These are phyloP conservation scores for Ceratopteris richardii DNA, from an alignment of 75 land plant species.

Conservation along the genomic window DNA sequence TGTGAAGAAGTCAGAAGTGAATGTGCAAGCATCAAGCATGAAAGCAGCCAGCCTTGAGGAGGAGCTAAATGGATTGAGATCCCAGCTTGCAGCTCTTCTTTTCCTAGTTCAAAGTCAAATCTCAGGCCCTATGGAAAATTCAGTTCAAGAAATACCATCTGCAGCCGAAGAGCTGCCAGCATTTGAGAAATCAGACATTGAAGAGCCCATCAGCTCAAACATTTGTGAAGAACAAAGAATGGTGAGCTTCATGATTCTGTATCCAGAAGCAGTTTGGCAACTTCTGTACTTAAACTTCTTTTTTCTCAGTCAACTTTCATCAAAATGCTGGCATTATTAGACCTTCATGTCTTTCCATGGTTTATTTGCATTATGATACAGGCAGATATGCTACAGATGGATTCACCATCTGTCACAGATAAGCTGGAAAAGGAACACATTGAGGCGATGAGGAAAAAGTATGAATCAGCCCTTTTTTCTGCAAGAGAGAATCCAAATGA, in stretches of 20 bases:
- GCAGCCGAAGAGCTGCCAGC: neutral
- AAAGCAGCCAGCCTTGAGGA: neutral
- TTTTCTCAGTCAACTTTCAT: neutral
- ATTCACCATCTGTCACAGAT: neutral
- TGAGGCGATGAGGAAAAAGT: neutral
- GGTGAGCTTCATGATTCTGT: neutral
- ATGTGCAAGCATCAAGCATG: neutral
- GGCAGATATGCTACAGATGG: neutral
- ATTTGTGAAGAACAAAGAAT: neutral
- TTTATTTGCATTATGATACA: neutral
- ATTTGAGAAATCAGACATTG: neutral
- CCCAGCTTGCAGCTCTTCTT: neutral
- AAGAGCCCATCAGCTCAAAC: no score
- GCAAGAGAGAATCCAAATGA: neutral
- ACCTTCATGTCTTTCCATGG: neutral
- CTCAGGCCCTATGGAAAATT: neutral
- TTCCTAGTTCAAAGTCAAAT: neutral
- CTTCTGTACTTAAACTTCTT: neutral
- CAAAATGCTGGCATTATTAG: neutral
- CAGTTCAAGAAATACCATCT: neutral
- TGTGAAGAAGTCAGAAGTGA: neutral
- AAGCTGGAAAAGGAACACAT: neutral
- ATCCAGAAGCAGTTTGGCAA: neutral
- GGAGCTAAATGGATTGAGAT: neutral
- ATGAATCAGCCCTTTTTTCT: neutral